Percentiles rank a stretch among this genome's conserved stretches.
Conservation (phyloP, 2,329 filamentous ascomycete species). For the Cladosporium velox region DNA sequence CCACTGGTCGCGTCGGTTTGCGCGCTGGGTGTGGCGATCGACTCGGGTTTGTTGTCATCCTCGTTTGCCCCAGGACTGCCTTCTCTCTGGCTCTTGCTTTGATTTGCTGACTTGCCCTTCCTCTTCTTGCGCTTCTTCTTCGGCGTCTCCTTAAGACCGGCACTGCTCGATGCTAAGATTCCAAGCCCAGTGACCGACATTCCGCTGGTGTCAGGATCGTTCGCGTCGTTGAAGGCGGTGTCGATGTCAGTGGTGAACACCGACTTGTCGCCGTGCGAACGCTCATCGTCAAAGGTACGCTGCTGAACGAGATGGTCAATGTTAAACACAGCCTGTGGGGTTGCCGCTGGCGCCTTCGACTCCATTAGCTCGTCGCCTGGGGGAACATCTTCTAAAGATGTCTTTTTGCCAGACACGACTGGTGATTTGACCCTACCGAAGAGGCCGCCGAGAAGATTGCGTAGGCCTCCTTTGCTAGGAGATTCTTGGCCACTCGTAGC, state of each 20-base stretch:
- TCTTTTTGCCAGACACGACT: conserved; percentile 2
- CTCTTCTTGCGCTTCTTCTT: conserved; percentile 14
- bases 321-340: not conserved
- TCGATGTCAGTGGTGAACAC: not conserved
- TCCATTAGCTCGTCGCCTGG: conserved; percentile 4
- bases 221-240: not conserved
- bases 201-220: not conserved
- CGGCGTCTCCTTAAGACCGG: not conserved
- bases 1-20: not conserved
- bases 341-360: not conserved
- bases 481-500: conserved; percentile 4
- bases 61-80: not conserved
- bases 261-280: not conserved
- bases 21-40: not conserved
- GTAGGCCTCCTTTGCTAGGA: conserved; percentile 13
- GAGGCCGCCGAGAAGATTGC: not conserved
- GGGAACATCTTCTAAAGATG: not conserved
- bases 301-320: not conserved
- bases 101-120: not conserved
- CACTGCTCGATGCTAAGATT: not conserved
- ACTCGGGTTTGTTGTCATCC: not conserved
- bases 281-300: not conserved
- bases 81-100: not conserved
- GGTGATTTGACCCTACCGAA: conserved; percentile 6
- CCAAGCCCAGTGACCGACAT: not conserved